These are phyloP conservation scores for Priceomyces haplophilus DNA, from an alignment of 805 yeast species.

Conservation along the genomic window DNA sequence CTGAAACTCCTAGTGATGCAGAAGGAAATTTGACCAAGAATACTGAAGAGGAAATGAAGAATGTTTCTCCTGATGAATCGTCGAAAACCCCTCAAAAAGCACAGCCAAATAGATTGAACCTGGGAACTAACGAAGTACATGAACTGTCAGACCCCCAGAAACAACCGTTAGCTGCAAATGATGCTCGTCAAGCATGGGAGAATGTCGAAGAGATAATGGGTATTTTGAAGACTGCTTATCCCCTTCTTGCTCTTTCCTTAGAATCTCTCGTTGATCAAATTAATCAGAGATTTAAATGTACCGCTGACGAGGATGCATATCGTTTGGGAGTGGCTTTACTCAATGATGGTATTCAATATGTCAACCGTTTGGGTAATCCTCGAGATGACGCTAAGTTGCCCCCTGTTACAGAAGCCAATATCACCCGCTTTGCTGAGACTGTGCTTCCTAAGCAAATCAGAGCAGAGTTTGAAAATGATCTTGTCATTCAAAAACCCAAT, in stretches of 20 bases:
- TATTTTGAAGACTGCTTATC: slow-evolving; percentile 93
- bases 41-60: not conserved
- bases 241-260: slow-evolving; percentile 83
- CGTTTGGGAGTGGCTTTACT: slow-evolving; percentile 87
- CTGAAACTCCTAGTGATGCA: slow-evolving; percentile 5
- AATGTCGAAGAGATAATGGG: slow-evolving; percentile 91
- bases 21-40: slow-evolving; percentile 2
- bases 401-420: slow-evolving; percentile 84
- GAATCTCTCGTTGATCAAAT: slow-evolving; percentile 96
- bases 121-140: not conserved
- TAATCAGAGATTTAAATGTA: slow-evolving; percentile 86
- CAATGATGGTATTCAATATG: slow-evolving; percentile 89
- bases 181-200: slow-evolving; percentile 79
- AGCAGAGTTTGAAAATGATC: slow-evolving; percentile 88
- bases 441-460: slow-evolving; percentile 85
- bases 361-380: slow-evolving; percentile 82
- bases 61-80: not conserved
- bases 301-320: slow-evolving; percentile 94
- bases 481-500: slow-evolving; percentile 82
- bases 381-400: slow-evolving; percentile 87
- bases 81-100: not conserved
- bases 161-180: slow-evolving; percentile 1
- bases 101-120: not conserved
- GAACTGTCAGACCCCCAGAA: not conserved
- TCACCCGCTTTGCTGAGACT: slow-evolving; percentile 86